phyloP scores from a whole-genome alignment of 176 grass and related monocot species.

The Pontederia paniculata region DNA sequence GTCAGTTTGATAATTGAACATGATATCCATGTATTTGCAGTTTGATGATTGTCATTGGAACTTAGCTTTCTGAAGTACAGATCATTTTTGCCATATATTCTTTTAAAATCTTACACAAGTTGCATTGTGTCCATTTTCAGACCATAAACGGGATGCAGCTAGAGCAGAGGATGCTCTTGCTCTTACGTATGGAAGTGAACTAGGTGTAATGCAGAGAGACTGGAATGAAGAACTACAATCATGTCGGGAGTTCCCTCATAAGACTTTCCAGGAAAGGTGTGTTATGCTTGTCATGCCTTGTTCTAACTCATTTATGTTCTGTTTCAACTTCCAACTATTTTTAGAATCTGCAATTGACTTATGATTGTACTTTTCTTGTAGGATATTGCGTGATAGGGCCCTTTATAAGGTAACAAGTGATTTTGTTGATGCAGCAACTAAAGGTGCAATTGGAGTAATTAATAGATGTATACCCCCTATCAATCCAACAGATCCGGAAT shows the following conservation, averaged over 20 bases:
- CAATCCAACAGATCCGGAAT: constrained; percentile 99
- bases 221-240: constrained; percentile 98
- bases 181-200: constrained; percentile 81
- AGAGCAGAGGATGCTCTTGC: constrained; percentile 78
- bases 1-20: no score
- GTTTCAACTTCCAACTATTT: not conserved
- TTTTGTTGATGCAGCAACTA: constrained; percentile 94
- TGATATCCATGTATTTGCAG: no score
- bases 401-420: constrained; percentile 98
- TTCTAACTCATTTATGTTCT: no score
- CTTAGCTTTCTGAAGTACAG: no score
- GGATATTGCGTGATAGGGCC: constrained; percentile 91
- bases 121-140: constrained; percentile 20
- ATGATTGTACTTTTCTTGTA: constrained; percentile 15
- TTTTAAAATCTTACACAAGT: no score
- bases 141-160: constrained; percentile 72
- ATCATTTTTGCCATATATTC: no score
- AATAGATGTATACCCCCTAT: constrained; percentile 96
- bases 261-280: constrained; percentile 83
- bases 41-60: no score
- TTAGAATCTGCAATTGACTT: not conserved
- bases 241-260: constrained; percentile 90
- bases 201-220: constrained; percentile 99
- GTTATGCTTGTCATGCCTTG: constrained; percentile 3
- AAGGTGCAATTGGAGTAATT: constrained; percentile 94